Percentiles rank a stretch among this genome's conserved stretches.
Conservation (phyloP, 176 grass and related monocot genomes). For the Zoysia pacifica region DNA sequence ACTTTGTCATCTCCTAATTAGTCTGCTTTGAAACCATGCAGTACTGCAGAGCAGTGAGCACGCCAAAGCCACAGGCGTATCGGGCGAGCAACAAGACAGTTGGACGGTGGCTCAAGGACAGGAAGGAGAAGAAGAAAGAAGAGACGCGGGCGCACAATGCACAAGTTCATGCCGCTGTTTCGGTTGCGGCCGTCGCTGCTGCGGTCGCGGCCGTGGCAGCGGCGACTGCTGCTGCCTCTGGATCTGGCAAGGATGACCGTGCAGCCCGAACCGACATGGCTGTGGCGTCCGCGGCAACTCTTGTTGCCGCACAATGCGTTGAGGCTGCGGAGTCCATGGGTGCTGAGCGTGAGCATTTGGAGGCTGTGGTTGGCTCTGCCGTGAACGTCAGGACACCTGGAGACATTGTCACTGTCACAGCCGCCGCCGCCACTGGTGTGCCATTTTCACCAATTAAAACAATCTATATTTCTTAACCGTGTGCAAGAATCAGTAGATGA, state of each 20-base stretch:
- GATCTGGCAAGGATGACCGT: conserved; percentile 74
- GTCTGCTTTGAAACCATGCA: conserved; percentile 23
- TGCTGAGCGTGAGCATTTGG: conserved; percentile 88
- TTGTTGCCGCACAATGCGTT: conserved; percentile 84
- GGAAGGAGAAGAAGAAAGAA: conserved; percentile 94
- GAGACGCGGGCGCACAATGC: conserved; percentile 93
- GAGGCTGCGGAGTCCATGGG: conserved; percentile 83
- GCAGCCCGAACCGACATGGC: conserved; percentile 77
- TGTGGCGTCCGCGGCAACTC: conserved; percentile 72
- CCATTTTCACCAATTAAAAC: not conserved
- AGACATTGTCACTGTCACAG: conserved; percentile 81
- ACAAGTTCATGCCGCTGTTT: conserved; percentile 81
- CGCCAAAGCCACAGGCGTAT: conserved; percentile 67
- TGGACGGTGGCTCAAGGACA: conserved; percentile 91
- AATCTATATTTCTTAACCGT: not conserved
- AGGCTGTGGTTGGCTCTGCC: conserved; percentile 71
- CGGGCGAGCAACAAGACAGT: conserved; percentile 77
- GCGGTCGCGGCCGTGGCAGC: conserved; percentile 79
- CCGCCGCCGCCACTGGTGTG: conserved; percentile 87
- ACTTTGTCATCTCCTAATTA: not conserved
- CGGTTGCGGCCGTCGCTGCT: conserved; percentile 74
- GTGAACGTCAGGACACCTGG: conserved; percentile 87
- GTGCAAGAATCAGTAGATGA: not conserved
- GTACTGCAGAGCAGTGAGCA: conserved; percentile 67
- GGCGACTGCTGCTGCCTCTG: conserved; percentile 53